Conservation (phyloP, 148 eudicot species). For the Amaranthus palmeri region DNA sequence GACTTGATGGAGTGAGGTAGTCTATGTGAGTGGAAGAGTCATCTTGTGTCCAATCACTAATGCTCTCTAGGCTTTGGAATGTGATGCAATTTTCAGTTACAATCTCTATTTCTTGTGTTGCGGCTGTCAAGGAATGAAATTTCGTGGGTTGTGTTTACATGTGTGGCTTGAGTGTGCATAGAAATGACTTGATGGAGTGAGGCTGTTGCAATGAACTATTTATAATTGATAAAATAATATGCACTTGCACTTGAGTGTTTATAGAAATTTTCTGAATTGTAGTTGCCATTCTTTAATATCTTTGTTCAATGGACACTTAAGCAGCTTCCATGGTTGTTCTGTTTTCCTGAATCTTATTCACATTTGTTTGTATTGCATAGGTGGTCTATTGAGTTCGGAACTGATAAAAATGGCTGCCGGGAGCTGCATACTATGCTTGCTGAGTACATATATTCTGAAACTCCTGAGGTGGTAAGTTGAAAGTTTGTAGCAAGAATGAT, state of each 20-base stretch:
- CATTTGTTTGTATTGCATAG: constrained; percentile 31
- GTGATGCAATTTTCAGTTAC: too few species aligned
- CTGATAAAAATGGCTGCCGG: constrained; percentile 62
- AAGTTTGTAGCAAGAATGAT: neutral
- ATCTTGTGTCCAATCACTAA: too few species aligned
- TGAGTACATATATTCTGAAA: constrained; percentile 82
- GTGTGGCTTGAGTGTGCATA: too few species aligned
- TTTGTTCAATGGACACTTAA: neutral
- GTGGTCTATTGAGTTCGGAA: constrained; percentile 89
- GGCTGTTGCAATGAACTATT: too few species aligned
- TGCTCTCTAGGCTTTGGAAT: too few species aligned
- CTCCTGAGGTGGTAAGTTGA: constrained; percentile 79
- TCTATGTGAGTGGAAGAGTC: too few species aligned
- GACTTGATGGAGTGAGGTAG: too few species aligned
- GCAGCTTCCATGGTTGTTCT: neutral
- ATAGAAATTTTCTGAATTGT: neutral
- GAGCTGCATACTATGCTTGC: constrained; percentile 91
- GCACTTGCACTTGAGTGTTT: neutral
- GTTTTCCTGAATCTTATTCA: neutral
- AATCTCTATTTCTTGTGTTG: too few species aligned
- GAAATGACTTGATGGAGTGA: too few species aligned
- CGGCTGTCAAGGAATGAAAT: too few species aligned
- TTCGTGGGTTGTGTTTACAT: too few species aligned
- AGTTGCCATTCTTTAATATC: neutral
- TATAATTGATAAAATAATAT: too few species aligned